Percentiles rank a stretch among this genome's conserved stretches.
Evolutionary conservation across 305 asterid genomes (phyloP).

Genomic region (Rubia tinctorum): DNA sequence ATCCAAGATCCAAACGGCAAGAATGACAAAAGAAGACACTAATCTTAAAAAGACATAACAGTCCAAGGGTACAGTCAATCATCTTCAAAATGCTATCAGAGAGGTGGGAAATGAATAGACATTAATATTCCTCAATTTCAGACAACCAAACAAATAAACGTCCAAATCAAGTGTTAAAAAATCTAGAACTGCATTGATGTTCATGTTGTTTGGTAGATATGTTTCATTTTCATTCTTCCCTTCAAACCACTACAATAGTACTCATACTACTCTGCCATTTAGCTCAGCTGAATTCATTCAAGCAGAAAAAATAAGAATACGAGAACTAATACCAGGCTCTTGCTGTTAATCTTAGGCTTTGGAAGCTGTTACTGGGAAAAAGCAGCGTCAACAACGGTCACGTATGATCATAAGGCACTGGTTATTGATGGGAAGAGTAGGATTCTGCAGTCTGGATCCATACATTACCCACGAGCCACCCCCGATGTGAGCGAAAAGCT

Average conservation of each 20-base stretch:
- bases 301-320: slow-evolving; percentile 21
- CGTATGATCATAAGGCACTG: slow-evolving; percentile 66
- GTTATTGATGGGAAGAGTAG: slow-evolving; percentile 77
- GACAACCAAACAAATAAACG: slow-evolving; percentile 19
- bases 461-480: slow-evolving; percentile 77
- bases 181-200: slow-evolving; percentile 1
- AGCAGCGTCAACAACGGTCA: slow-evolving; percentile 44
- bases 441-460: slow-evolving; percentile 75
- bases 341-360: slow-evolving; percentile 32
- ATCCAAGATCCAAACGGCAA: background rate
- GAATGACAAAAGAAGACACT: background rate
- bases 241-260: background rate
- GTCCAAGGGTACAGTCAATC: background rate
- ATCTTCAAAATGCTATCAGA: background rate
- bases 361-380: slow-evolving; percentile 27
- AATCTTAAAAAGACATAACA: background rate
- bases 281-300: slow-evolving; percentile 1
- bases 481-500: slow-evolving; percentile 59
- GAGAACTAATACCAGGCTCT: slow-evolving; percentile 22
- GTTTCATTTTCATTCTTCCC: background rate
- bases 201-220: slow-evolving; percentile 6
- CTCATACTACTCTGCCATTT: background rate
- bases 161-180: slow-evolving; percentile 21
- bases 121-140: slow-evolving; percentile 21
- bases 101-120: background rate